phyloP scores from a whole-genome alignment of 2,329 filamentous ascomycete genomes.

The Tolypocladium endophyticum region DNA sequence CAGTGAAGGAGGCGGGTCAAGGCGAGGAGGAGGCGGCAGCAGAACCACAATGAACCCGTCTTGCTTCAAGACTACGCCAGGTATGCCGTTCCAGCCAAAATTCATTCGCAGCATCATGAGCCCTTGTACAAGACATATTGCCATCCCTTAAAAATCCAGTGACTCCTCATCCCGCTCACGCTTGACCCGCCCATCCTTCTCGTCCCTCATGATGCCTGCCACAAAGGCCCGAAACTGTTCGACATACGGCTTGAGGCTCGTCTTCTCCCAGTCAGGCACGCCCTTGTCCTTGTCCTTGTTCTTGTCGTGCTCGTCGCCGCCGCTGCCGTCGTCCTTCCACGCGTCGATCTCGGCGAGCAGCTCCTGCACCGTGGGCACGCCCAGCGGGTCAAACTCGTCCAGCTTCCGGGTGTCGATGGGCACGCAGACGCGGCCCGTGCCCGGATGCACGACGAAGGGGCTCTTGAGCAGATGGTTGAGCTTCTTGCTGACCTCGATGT shows the following conservation, averaged over 20 bases:
- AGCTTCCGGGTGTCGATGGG: constrained; percentile 70
- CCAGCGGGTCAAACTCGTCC: constrained; percentile 76
- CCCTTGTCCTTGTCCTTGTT: constrained; percentile 25
- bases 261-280: constrained; percentile 91
- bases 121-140: background rate
- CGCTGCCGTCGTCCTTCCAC: constrained; percentile 48
- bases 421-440: constrained; percentile 88
- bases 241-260: constrained; percentile 82
- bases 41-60: background rate
- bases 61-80: background rate
- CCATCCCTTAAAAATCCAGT: constrained; percentile 39
- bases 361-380: constrained; percentile 79
- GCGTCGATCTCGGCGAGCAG: constrained; percentile 78
- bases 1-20: background rate
- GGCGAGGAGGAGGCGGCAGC: background rate
- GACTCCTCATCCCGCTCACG: constrained; percentile 41
- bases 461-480: constrained; percentile 96
- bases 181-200: constrained; percentile 45
- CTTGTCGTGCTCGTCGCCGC: constrained; percentile 22
- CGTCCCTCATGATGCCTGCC: constrained; percentile 65
- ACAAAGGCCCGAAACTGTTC: constrained; percentile 84
- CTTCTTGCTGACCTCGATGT: constrained; percentile 96
- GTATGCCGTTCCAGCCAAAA: background rate
- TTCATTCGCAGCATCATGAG: background rate
- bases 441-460: constrained; percentile 92